Conservation (phyloP, 1,284 basidiomycete species). For the Butyriboletus appendiculatus region DNA sequence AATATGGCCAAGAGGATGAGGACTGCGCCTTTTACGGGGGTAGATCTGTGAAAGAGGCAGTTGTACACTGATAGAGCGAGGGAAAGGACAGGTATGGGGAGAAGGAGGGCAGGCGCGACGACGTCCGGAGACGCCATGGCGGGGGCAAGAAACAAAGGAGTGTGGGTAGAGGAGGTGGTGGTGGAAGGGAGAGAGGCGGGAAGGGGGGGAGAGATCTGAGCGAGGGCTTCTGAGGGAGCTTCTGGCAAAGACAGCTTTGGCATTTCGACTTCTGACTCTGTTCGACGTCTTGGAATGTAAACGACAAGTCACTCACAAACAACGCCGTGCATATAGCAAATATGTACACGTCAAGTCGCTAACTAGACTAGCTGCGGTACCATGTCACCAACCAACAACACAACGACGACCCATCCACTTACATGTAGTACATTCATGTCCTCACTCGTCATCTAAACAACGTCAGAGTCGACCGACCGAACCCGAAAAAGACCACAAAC, state of each 20-base stretch:
- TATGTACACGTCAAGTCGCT: neutral
- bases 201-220: no score
- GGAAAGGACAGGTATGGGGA: slow-evolving; percentile 26
- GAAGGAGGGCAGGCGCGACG: slow-evolving; percentile 29
- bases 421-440: neutral
- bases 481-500: slow-evolving; percentile 9
- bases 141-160: slow-evolving; percentile 19
- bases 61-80: slow-evolving; percentile 15
- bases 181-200: neutral
- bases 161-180: slow-evolving; percentile 5
- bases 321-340: neutral
- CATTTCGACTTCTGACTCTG: slow-evolving; percentile 23
- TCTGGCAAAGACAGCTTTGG: slow-evolving; percentile 14
- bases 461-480: neutral
- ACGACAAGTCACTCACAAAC: neutral
- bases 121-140: slow-evolving; percentile 29
- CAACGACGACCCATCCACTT: slow-evolving; percentile 5
- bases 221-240: slow-evolving; percentile 10
- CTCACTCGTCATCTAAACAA: neutral
- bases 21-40: slow-evolving; percentile 4
- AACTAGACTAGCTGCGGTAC: slow-evolving; percentile 2
- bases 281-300: slow-evolving; percentile 7
- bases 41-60: slow-evolving; percentile 7
- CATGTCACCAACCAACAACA: slow-evolving; percentile 10
- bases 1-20: slow-evolving; percentile 25